Evolutionary conservation across 169 alveolate genomes (phyloP), one percentile per base, ranked within the genome.

Genomic region (Toxoplasma gondii): DNA sequence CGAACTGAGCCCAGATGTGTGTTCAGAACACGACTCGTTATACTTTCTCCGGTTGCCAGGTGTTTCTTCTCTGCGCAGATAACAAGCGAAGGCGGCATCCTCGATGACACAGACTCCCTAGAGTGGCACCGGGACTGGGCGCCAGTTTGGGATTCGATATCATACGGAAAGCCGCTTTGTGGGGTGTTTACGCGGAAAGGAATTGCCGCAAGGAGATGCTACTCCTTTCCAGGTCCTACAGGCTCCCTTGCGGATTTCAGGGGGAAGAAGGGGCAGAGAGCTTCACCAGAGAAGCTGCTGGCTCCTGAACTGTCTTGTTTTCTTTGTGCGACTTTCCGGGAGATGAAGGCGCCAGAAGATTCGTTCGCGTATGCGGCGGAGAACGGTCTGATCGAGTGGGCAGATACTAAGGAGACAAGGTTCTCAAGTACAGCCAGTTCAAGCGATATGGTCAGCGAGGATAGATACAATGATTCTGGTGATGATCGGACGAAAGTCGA

Each of bases 81-180:
- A 82, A 82, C 90, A 22, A 82, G 90, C 64, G 67, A 82, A 9
- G 0, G 1, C 34, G 90, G 90, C 90, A 82, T 82, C 64, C 41
- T 39, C 9, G 90, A 82, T 29, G 90, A 82, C 64, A 82, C 44
- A 2, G 58, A 82, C 39, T 38, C 53, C 41, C 2, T 82, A 5
- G 90, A 82, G 38, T 82, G 90, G 90, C n/a, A 27, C 7, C 53
- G 90, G 39, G 90, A 82, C 90, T 82, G 90, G 90, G 41, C 34
- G 34, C 90, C 67, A 16, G 90, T 82, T 17, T 82, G 90, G 90
- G 90, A 82, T 82, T 41, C 67, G 31, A 82, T 82, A 9, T 82
- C 90, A 29, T 82, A 82, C 90, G 69, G 43, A 24, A 38, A 27
- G 34, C 90, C 53, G 17, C 90, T 82, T 36, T 82, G 90, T 49